These are phyloP conservation scores for Poronia punctata DNA, from an alignment of 495 filamentous ascomycete species.

Conservation along the genomic window DNA sequence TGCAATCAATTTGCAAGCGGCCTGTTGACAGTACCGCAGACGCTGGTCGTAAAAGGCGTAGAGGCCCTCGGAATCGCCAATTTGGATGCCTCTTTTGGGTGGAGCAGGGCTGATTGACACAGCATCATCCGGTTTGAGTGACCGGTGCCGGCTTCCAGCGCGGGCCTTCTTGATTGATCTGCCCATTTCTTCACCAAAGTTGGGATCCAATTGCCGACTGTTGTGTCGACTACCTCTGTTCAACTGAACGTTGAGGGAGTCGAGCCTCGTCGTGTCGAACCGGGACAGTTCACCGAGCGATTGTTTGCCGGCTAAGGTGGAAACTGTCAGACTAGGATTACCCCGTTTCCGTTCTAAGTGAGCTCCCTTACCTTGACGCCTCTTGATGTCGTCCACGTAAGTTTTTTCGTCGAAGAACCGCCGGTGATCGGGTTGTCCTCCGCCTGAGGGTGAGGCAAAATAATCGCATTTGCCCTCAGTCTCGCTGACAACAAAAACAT, in stretches of 20 bases:
- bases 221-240: too few relatives aligned
- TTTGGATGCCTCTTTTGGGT: slow-evolving; percentile 36
- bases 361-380: slow-evolving; percentile 1
- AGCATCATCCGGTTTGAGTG: slow-evolving; percentile 16
- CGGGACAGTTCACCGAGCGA: not conserved
- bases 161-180: slow-evolving; percentile 31
- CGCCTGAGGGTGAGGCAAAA: slow-evolving; percentile 2
- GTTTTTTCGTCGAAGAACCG: slow-evolving; percentile 2
- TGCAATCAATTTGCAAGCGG: slow-evolving; percentile 62
- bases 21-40: slow-evolving; percentile 65
- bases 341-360: not conserved
- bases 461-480: slow-evolving; percentile 1
- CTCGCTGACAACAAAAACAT: slow-evolving; percentile 7
- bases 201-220: too few relatives aligned
- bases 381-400: not conserved
- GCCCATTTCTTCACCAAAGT: slow-evolving; percentile 16
- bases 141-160: slow-evolving; percentile 16
- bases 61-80: slow-evolving; percentile 51
- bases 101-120: not conserved
- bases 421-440: slow-evolving; percentile 1
- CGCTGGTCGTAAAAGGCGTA: slow-evolving; percentile 57
- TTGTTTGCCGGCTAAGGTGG: not conserved
- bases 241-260: too few relatives aligned
- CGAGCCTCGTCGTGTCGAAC: too few relatives aligned
- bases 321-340: not conserved